These are phyloP conservation scores for Magnolia kwangsiensis DNA, from an alignment of 164 flowering plant genomes.

Conservation along the genomic window DNA sequence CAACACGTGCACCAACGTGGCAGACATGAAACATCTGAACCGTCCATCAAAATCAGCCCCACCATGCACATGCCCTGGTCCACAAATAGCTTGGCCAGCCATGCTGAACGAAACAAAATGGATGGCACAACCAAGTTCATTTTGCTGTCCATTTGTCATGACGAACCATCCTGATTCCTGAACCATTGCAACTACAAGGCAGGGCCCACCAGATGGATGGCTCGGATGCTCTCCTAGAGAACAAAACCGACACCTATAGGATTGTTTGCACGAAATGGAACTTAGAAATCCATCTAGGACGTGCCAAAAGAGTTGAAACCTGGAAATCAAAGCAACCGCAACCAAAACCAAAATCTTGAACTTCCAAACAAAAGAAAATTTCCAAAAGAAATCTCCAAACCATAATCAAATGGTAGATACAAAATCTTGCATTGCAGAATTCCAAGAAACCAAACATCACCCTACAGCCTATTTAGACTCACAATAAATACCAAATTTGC, in stretches of 20 bases:
- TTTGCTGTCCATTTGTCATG: not conserved
- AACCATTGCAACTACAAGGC: not conserved
- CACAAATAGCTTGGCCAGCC: not conserved
- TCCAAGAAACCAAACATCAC: not conserved
- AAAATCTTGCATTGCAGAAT: not conserved
- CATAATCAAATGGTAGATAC: not conserved
- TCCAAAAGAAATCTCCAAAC: not conserved
- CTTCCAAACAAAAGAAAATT: not conserved
- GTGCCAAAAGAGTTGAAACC: not conserved
- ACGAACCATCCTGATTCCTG: not conserved
- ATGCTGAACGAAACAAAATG: not conserved
- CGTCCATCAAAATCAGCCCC: no score
- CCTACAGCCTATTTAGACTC: not conserved
- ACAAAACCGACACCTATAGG: not conserved
- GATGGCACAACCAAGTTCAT: not conserved
- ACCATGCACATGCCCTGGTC: not conserved
- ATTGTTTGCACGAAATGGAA: not conserved
- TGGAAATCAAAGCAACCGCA: not conserved
- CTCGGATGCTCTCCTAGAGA: not conserved
- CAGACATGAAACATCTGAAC: no score
- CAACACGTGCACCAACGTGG: no score
- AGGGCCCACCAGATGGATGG: not conserved
- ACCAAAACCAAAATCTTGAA: not conserved
- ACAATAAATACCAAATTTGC: not conserved
- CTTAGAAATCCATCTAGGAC: not conserved